These are phyloP conservation scores for Tolypocladium pustulatum DNA, from an alignment of 2,329 filamentous ascomycete genomes.

Conservation along the genomic window DNA sequence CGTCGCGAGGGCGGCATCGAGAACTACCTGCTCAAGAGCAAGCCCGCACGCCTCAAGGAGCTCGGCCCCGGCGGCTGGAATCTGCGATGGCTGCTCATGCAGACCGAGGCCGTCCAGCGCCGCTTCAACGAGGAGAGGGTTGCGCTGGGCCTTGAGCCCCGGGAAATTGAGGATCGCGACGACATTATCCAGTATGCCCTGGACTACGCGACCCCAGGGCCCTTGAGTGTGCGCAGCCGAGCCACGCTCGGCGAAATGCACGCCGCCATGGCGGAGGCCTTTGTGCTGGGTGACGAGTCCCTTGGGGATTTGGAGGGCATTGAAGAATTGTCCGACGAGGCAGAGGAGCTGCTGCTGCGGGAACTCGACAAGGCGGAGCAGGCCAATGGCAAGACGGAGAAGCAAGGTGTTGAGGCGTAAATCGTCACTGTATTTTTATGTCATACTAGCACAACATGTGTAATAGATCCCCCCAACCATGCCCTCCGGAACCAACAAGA, in stretches of 20 bases:
- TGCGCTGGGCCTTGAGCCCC: conserved; percentile 47
- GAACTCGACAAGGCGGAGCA: conserved; percentile 20
- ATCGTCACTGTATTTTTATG: not conserved
- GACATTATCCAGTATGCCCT: conserved; percentile 28
- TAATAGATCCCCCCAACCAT: not conserved
- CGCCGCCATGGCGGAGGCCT: conserved; percentile 30
- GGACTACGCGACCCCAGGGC: conserved; percentile 30
- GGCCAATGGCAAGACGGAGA: conserved; percentile 5
- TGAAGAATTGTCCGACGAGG: conserved; percentile 29
- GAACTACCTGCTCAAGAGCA: conserved; percentile 78
- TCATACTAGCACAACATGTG: not conserved
- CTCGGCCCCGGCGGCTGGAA: conserved; percentile 86
- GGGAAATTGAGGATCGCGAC: conserved; percentile 23
- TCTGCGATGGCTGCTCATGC: conserved; percentile 82
- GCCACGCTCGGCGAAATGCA: conserved; percentile 27
- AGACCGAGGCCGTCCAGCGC: conserved; percentile 55
- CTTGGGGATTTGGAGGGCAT: conserved; percentile 26
- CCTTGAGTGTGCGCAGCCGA: conserved; percentile 22
- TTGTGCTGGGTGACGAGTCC: conserved; percentile 33
- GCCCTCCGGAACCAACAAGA: not conserved
- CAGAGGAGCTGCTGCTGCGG: conserved; percentile 18
- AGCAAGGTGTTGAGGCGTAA: conserved; percentile 1
- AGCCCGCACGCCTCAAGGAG: conserved; percentile 68
- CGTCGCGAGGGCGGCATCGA: conserved; percentile 83
- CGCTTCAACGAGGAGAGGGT: conserved; percentile 56